Evolutionary conservation across 805 yeast species (phyloP).

Genomic region (Saturnispora kantuleensis): DNA sequence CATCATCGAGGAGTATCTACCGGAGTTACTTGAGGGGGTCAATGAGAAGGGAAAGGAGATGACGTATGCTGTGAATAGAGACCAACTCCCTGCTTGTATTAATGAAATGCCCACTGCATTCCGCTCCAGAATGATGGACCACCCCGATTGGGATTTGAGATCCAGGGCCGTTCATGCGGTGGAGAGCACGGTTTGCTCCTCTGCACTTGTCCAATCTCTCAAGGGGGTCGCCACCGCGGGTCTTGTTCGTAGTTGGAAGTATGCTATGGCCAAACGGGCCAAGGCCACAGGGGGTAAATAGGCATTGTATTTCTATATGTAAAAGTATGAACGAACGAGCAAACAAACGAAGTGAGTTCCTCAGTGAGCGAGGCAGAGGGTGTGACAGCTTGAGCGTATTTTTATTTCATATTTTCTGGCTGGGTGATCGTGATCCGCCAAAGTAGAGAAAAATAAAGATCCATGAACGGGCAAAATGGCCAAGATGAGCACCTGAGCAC

Average conservation of each 20-base stretch:
- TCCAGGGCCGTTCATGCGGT: constrained; percentile 25
- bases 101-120: constrained; percentile 45
- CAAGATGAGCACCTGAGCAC: too few relatives aligned
- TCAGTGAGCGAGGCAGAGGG: too few relatives aligned
- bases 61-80: constrained; percentile 23
- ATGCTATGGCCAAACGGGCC: constrained; percentile 62
- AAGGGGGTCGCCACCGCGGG: constrained; percentile 92
- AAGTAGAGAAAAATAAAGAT: too few relatives aligned
- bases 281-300: constrained; percentile 17
- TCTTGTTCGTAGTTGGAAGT: constrained; percentile 51
- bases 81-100: constrained; percentile 30
- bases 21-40: constrained; percentile 18
- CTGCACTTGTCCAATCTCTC: constrained; percentile 66
- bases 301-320: too few relatives aligned
- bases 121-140: constrained; percentile 29
- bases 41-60: constrained; percentile 14
- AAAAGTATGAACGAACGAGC: constrained; percentile 10
- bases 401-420: too few relatives aligned
- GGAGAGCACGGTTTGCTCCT: constrained; percentile 47
- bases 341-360: not conserved
- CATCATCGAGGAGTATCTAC: constrained; percentile 34
- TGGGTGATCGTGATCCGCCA: too few relatives aligned
- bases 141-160: constrained; percentile 3
- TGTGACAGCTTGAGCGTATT: too few relatives aligned
- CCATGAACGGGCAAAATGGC: too few relatives aligned